Evolutionary conservation across 148 eudicot genomes (phyloP).

Genomic region (Bassia scoparia): DNA sequence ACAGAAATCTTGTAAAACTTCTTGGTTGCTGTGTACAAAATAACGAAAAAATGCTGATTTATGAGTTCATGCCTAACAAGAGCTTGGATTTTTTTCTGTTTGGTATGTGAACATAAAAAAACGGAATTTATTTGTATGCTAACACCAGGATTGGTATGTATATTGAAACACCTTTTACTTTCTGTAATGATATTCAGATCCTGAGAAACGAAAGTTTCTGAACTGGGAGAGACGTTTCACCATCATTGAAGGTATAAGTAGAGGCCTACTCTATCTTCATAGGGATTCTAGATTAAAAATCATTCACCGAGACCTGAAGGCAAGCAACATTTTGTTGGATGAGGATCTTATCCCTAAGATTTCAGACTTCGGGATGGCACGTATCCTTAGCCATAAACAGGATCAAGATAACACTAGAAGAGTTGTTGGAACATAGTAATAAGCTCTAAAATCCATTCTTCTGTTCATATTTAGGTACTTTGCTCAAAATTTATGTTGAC

Average conservation of each 20-base stretch:
- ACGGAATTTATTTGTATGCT: background rate
- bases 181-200: constrained; percentile 15
- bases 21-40: constrained; percentile 27
- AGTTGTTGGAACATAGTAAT: constrained; percentile 36
- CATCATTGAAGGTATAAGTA: constrained; percentile 35
- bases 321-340: constrained; percentile 34
- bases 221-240: constrained; percentile 30
- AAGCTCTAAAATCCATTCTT: constrained; percentile 1
- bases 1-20: constrained; percentile 32
- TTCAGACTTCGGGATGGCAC: constrained; percentile 36
- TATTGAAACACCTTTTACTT: background rate
- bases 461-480: background rate
- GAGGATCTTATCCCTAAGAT: constrained; percentile 32
- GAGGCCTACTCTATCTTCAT: constrained; percentile 34
- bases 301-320: constrained; percentile 31
- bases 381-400: constrained; percentile 31
- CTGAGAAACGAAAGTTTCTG: constrained; percentile 19
- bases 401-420: constrained; percentile 31
- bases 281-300: constrained; percentile 32
- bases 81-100: constrained; percentile 30
- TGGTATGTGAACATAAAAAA: constrained; percentile 11
- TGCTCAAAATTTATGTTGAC: background rate
- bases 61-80: constrained; percentile 33
- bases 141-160: background rate
- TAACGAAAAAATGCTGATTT: constrained; percentile 29